Conservation (phyloP, 2,329 filamentous ascomycete species). For the Anthostomella pinea region DNA sequence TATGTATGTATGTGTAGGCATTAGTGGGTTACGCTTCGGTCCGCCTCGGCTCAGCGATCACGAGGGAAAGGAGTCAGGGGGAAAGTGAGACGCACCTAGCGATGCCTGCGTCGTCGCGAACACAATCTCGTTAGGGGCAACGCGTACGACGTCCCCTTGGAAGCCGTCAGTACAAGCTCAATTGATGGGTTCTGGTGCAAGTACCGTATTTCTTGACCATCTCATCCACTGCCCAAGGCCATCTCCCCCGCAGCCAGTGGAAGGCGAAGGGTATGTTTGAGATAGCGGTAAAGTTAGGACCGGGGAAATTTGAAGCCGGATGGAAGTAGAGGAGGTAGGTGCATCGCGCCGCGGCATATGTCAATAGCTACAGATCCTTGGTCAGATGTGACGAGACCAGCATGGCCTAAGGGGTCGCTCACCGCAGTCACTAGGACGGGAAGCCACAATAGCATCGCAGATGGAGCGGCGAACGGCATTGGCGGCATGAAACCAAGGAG, state of each 20-base stretch:
- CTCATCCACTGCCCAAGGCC: constrained; percentile 12
- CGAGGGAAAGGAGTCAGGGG: not conserved
- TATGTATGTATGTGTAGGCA: constrained; percentile 11
- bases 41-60: not conserved
- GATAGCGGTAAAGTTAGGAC: constrained; percentile 14
- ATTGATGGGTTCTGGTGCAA: too few species aligned
- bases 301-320: constrained; percentile 13
- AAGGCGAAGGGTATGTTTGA: constrained; percentile 14
- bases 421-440: too few species aligned
- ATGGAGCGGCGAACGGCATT: too few species aligned
- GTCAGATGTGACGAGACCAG: too few species aligned
- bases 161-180: too few species aligned
- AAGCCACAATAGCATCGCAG: too few species aligned
- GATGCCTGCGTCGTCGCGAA: constrained; percentile 8
- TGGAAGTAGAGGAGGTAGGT: constrained; percentile 16
- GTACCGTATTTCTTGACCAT: constrained; percentile 12
- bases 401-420: too few species aligned
- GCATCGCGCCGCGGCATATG: constrained; percentile 5
- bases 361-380: constrained; percentile 7
- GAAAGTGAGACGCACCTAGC: constrained; percentile 1
- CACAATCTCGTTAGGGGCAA: constrained; percentile 15
- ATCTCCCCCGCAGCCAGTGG: constrained; percentile 13
- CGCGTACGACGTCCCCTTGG: constrained; percentile 13
- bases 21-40: not conserved
- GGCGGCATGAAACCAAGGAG: too few species aligned